A percentile compares a stretch with the other conserved stretches of the same genome.
phyloP scores from a whole-genome alignment of 2,329 filamentous ascomycete genomes.

The Emericellopsis atlantica region DNA sequence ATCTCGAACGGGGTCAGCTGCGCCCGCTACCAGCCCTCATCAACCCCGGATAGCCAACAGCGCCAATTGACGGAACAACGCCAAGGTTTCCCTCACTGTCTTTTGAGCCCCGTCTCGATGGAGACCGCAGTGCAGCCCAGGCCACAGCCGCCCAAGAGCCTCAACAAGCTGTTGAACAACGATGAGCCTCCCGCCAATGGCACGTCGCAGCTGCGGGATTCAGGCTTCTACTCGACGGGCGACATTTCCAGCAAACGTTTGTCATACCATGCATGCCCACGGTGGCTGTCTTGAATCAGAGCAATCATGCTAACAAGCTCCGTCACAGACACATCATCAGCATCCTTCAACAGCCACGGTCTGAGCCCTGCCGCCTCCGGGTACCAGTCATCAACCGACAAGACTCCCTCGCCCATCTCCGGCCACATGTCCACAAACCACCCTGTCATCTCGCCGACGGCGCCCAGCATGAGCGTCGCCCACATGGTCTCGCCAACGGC shows the following conservation, averaged over 20 bases:
- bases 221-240: constrained; percentile 29
- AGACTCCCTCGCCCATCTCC: constrained; percentile 49
- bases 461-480: constrained; percentile 52
- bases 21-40: too few relatives aligned
- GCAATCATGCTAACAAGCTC: background rate
- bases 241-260: constrained; percentile 30
- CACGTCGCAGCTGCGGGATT: constrained; percentile 23
- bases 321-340: constrained; percentile 21
- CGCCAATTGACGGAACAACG: too few relatives aligned
- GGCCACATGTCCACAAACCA: constrained; percentile 33
- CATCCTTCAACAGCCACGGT: constrained; percentile 23
- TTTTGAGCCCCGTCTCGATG: constrained; percentile 6
- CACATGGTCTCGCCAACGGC: constrained; percentile 52
- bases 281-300: background rate
- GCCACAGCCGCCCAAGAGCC: constrained; percentile 16
- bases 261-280: constrained; percentile 6
- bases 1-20: too few relatives aligned
- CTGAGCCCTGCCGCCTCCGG: constrained; percentile 28
- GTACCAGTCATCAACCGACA: constrained; percentile 41
- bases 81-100: too few relatives aligned
- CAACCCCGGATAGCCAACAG: too few relatives aligned
- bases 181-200: constrained; percentile 16
- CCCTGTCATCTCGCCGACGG: constrained; percentile 37
- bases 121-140: constrained; percentile 14
- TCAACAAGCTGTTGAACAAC: constrained; percentile 24